These are phyloP conservation scores for Uronychia setigera DNA, from an alignment of 73 alveolate species.

Conservation along the genomic window DNA sequence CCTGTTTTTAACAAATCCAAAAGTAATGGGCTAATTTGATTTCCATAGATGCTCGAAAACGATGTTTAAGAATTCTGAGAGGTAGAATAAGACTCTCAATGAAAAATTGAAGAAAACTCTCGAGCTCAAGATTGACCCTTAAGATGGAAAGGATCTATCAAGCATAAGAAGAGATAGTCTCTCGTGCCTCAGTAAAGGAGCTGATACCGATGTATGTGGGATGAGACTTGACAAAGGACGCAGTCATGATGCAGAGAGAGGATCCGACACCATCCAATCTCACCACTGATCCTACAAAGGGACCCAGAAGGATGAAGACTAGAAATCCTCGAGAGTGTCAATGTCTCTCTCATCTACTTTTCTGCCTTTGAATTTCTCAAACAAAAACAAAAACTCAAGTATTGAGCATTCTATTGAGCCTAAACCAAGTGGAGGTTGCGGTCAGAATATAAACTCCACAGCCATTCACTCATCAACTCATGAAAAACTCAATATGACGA, in stretches of 20 bases:
- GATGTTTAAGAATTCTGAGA: neutral
- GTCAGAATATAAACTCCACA: no score
- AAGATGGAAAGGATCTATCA: no score
- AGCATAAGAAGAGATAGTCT: no score
- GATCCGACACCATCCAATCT: no score
- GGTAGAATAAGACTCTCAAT: neutral
- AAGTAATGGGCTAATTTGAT: neutral
- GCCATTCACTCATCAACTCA: neutral
- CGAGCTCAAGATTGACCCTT: no score
- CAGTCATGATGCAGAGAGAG: no score
- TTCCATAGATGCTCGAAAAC: neutral
- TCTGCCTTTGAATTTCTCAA: neutral
- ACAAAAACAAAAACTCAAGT: neutral
- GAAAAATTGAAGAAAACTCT: no score
- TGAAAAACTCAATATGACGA: neutral
- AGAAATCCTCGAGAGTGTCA: neutral
- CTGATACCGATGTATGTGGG: no score
- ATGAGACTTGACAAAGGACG: no score
- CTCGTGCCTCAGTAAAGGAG: no score
- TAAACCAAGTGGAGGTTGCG: no score
- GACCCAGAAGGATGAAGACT: neutral
- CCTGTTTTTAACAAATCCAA: neutral
- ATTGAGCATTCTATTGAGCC: neutral
- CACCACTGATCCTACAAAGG: no score
- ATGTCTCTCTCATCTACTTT: neutral